These are phyloP conservation scores for Penicillium roqueforti DNA, from an alignment of 495 filamentous ascomycete species.

Conservation along the genomic window DNA sequence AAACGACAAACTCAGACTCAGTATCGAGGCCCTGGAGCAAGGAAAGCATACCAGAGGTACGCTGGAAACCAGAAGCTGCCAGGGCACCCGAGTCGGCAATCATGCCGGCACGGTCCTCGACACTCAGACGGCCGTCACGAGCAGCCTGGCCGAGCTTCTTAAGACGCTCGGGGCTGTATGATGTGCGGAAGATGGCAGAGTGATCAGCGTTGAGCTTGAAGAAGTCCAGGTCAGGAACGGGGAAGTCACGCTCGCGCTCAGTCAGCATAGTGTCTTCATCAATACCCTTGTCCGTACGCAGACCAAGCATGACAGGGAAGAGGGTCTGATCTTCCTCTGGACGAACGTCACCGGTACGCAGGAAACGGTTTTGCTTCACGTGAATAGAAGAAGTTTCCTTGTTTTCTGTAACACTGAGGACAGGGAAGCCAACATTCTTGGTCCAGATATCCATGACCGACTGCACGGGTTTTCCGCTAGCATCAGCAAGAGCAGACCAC, in stretches of 20 bases:
- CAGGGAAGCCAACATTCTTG: conserved; percentile 64
- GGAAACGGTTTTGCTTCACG: conserved; percentile 64
- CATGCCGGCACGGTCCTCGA: conserved; percentile 93
- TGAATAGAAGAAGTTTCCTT: conserved; percentile 40
- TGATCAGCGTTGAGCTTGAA: conserved; percentile 68
- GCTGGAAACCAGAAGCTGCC: conserved; percentile 85
- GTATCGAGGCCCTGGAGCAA: conserved; percentile 78
- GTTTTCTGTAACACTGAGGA: conserved; percentile 58
- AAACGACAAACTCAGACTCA: conserved; percentile 88
- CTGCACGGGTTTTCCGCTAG: conserved; percentile 84
- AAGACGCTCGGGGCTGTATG: conserved; percentile 57
- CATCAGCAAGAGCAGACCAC: conserved; percentile 84
- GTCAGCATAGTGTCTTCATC: conserved; percentile 59
- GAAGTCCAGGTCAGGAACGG: conserved; percentile 57
- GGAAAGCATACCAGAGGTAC: conserved; percentile 82
- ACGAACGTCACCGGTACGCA: conserved; percentile 61
- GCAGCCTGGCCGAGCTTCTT: conserved; percentile 68
- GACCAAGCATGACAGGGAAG: conserved; percentile 57
- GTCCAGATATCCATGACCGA: conserved; percentile 69
- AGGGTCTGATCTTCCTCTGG: conserved; percentile 70
- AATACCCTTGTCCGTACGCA: conserved; percentile 56
- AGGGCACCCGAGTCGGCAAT: conserved; percentile 92
- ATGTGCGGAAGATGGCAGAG: conserved; percentile 61
- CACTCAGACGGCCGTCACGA: conserved; percentile 78
- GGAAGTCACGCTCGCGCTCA: conserved; percentile 70